phyloP scores from a whole-genome alignment of 2,329 filamentous ascomycete genomes.

The Fusarium austroafricanum region DNA sequence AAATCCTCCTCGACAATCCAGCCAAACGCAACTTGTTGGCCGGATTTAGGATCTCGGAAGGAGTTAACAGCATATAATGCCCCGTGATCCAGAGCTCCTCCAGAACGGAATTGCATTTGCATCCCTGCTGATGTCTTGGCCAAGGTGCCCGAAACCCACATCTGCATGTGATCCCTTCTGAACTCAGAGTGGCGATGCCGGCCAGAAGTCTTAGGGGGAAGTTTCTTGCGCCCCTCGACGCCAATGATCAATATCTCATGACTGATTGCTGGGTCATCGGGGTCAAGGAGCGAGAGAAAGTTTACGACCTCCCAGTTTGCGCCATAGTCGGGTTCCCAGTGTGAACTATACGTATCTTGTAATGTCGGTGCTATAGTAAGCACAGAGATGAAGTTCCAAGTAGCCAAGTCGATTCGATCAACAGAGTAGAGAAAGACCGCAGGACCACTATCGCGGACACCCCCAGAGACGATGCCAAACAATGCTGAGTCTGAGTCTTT shows the following conservation, averaged over 20 bases:
- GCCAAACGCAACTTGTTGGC: not conserved
- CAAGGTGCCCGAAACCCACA: not conserved
- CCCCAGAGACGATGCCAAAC: not conserved
- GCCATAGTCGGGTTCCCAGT: not conserved
- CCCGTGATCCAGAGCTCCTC: not conserved
- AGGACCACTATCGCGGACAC: not conserved
- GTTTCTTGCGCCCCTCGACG: not conserved
- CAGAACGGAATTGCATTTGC: not conserved
- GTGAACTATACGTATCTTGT: accelerated
- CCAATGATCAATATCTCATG: not conserved
- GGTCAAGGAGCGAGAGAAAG: not conserved
- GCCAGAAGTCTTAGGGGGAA: accelerated
- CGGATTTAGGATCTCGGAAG: not conserved
- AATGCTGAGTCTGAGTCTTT: accelerated
- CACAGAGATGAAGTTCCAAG: not conserved
- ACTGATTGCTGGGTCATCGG: not conserved
- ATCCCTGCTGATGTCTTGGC: not conserved
- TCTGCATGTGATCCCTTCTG: not conserved
- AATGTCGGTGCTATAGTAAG: not conserved
- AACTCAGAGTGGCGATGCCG: not conserved
- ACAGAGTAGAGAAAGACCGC: not conserved
- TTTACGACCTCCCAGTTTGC: conserved; percentile 1
- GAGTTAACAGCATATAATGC: not conserved
- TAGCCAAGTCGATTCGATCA: not conserved
- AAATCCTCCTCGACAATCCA: conserved; percentile 1